A percentile compares a stretch with the other conserved stretches of the same genome.
phyloP scores from a whole-genome alignment of 441 rosid genomes.

The Erysimum cheiri region DNA sequence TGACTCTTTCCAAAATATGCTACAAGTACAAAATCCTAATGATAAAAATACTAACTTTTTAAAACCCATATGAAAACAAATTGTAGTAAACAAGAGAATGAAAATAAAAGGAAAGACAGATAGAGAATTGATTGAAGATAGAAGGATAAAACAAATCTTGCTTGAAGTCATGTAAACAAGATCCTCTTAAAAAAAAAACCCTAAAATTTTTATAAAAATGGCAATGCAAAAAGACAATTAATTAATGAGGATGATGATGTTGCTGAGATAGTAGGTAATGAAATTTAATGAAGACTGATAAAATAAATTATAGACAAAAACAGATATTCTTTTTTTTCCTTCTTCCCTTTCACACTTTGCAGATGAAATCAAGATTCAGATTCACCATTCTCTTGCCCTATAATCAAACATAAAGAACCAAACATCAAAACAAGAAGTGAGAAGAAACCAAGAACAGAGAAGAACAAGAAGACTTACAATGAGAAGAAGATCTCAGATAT shows the following conservation, averaged over 20 bases:
- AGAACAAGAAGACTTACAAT: no score
- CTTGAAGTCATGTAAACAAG: slow-evolving; percentile 30
- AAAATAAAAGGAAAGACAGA: not conserved
- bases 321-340: slow-evolving; percentile 51
- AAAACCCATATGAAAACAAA: slow-evolving; percentile 29
- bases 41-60: slow-evolving; percentile 2
- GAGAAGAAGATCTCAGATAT: slow-evolving; percentile 50
- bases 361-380: slow-evolving; percentile 38
- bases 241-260: slow-evolving; percentile 43
- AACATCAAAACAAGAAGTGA: slow-evolving; percentile 28
- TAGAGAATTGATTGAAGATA: slow-evolving; percentile 27
- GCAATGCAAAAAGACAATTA: slow-evolving; percentile 30
- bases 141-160: slow-evolving; percentile 20
- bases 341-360: slow-evolving; percentile 53
- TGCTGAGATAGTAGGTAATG: slow-evolving; percentile 42
- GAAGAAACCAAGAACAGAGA: no score
- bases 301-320: slow-evolving; percentile 43
- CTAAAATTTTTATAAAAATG: slow-evolving; percentile 7
- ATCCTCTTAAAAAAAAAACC: slow-evolving; percentile 5
- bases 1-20: slow-evolving; percentile 32
- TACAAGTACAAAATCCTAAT: slow-evolving; percentile 29
- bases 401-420: not conserved
- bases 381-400: slow-evolving; percentile 14
- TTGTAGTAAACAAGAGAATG: slow-evolving; percentile 3
- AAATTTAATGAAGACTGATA: slow-evolving; percentile 34